phyloP scores from a whole-genome alignment of 805 yeast species.

The Nakazawaea siamensis region DNA sequence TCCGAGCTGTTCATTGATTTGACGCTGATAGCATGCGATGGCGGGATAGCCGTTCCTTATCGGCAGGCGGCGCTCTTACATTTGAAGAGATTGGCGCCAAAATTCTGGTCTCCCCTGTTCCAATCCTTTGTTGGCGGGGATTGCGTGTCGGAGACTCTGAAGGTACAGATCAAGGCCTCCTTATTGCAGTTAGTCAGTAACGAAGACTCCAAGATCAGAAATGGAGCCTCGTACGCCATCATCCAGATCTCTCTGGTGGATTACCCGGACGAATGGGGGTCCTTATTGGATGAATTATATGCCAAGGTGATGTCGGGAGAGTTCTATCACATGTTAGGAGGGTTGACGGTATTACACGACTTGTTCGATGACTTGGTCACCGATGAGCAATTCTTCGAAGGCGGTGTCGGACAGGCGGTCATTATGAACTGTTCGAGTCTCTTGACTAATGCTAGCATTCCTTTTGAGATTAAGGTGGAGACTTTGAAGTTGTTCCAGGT shows the following conservation, averaged over 20 bases:
- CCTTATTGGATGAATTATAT: conserved; percentile 43
- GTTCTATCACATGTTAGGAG: conserved; percentile 38
- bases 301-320: conserved; percentile 23
- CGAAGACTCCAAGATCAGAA: conserved; percentile 51
- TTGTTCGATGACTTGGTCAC: conserved; percentile 79
- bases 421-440: conserved; percentile 40
- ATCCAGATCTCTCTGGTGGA: conserved; percentile 84
- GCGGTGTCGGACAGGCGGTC: conserved; percentile 53
- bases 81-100: conserved; percentile 58
- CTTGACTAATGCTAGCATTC: conserved; percentile 21
- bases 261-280: conserved; percentile 96
- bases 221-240: conserved; percentile 63
- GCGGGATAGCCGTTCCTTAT: conserved; percentile 21
- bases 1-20: conserved; percentile 35
- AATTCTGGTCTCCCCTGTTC: conserved; percentile 80
- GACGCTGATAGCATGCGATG: conserved; percentile 30
- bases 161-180: conserved; percentile 38
- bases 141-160: conserved; percentile 40
- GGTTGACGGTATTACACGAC: conserved; percentile 58
- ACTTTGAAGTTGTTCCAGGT: conserved; percentile 45
- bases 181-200: conserved; percentile 42
- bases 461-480: conserved; percentile 33
- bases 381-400: conserved; percentile 79
- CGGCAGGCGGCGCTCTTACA: conserved; percentile 63
- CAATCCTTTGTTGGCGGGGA: conserved; percentile 58